Percentiles rank a stretch among this genome's conserved stretches.
Conservation (phyloP, 1,139 yeast genomes). For the Yamadazyma atmosphaerica region DNA sequence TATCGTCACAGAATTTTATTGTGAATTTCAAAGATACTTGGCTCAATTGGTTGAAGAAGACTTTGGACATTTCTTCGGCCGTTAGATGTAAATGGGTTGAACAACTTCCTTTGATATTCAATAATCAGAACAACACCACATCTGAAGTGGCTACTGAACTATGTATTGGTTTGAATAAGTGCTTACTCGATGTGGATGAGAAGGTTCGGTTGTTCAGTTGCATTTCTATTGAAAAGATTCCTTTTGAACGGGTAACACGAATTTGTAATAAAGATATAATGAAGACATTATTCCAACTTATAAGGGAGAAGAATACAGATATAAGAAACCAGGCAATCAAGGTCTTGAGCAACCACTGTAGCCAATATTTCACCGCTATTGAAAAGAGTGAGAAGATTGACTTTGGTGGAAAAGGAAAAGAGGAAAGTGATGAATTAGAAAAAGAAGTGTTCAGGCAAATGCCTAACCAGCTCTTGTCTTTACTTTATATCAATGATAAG, state of each 20-base stretch:
- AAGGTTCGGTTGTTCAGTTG: constrained; percentile 69
- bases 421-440: constrained; percentile 41
- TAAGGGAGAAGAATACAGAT: constrained; percentile 66
- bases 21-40: constrained; percentile 62
- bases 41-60: constrained; percentile 69
- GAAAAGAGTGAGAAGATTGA: constrained; percentile 22
- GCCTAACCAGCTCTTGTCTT: constrained; percentile 66
- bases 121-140: constrained; percentile 39
- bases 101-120: constrained; percentile 39
- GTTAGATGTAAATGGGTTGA: constrained; percentile 76
- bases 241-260: constrained; percentile 42
- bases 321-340: constrained; percentile 66
- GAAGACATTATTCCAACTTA: constrained; percentile 56
- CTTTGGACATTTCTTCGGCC: constrained; percentile 62
- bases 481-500: constrained; percentile 74
- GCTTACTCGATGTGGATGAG: constrained; percentile 76
- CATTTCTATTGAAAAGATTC: constrained; percentile 40
- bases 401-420: constrained; percentile 28
- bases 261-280: constrained; percentile 50
- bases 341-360: constrained; percentile 56
- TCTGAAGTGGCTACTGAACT: constrained; percentile 54
- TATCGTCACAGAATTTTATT: constrained; percentile 50
- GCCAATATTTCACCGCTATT: constrained; percentile 26
- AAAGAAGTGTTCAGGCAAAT: constrained; percentile 40
- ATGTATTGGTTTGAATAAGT: constrained; percentile 60